Evolutionary conservation across 129 eudicot genomes (phyloP).

Genomic region (Scalesia atractyloides): DNA sequence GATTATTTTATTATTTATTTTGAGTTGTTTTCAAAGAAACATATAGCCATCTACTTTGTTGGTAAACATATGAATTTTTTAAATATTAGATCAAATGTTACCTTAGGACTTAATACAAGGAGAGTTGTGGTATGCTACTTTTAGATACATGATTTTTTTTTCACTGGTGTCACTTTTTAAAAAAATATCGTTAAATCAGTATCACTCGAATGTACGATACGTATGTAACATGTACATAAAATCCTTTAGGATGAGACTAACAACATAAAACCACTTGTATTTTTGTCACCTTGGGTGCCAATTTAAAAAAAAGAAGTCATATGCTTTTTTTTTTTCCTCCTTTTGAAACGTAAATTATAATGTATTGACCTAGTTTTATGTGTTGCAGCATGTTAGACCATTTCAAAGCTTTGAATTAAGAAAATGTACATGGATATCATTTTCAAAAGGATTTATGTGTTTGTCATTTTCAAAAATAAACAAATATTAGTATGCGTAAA

Average conservation of each 20-base stretch:
- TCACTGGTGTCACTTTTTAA: no score
- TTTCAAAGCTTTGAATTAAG: slow-evolving; percentile 6
- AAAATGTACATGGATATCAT: not conserved
- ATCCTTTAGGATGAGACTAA: not conserved
- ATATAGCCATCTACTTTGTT: not conserved
- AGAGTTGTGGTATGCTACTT: not conserved
- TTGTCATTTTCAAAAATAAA: not conserved
- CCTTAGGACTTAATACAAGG: not conserved
- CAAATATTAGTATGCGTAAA: not conserved
- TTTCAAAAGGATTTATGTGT: slow-evolving; percentile 4
- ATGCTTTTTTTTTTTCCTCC: not conserved
- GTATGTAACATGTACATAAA: no score
- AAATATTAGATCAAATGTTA: not conserved
- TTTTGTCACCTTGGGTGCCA: not conserved
- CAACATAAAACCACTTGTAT: not conserved
- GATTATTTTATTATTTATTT: not conserved
- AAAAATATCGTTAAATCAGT: no score
- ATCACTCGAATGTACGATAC: no score
- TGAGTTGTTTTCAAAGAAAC: not conserved
- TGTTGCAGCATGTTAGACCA: slow-evolving; percentile 14
- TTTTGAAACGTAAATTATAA: no score
- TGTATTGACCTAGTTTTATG: not conserved
- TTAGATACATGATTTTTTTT: no score
- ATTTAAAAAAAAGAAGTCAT: not conserved
- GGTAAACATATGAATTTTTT: not conserved